Conservation (phyloP, 768 basidiomycete species). For the Hygrophorus pudorinus region DNA sequence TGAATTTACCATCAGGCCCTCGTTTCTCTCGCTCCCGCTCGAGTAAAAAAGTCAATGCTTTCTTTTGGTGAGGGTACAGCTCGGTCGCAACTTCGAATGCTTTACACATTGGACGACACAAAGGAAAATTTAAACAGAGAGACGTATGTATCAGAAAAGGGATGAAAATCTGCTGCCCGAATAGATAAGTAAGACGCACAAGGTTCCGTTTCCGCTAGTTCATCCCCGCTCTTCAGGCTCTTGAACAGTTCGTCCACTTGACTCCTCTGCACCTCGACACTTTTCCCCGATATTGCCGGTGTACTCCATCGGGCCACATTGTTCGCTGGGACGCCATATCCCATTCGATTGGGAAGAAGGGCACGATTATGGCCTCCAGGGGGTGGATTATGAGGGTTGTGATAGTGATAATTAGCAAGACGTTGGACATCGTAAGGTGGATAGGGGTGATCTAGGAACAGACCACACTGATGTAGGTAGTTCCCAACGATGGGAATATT, state of each 20-base stretch:
- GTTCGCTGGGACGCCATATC: constrained; percentile 23
- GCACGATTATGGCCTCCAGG: constrained; percentile 49
- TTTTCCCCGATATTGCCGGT: constrained; percentile 53
- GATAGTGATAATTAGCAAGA: constrained; percentile 58
- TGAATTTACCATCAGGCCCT: constrained; percentile 47
- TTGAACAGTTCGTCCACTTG: constrained; percentile 94
- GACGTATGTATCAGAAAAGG: constrained; percentile 1
- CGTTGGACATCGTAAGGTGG: constrained; percentile 54
- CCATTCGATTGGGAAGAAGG: constrained; percentile 30
- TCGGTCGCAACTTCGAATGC: constrained; percentile 69
- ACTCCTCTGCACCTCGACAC: constrained; percentile 82
- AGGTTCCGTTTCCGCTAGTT: constrained; percentile 78
- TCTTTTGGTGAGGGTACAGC: constrained; percentile 97
- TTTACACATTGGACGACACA: constrained; percentile 15
- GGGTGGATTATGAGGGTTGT: constrained; percentile 84
- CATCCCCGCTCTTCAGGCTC: constrained; percentile 78
- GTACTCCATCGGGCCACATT: constrained; percentile 45
- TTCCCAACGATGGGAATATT: constrained; percentile 79
- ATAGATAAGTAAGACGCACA: constrained; percentile 40
- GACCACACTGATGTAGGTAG: constrained; percentile 54
- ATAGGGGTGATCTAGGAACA: constrained; percentile 76
- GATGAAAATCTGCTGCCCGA: constrained; percentile 8
- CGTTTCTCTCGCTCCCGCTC: constrained; percentile 71
- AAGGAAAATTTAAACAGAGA: constrained; percentile 8
- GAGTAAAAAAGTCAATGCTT: constrained; percentile 90